These are phyloP conservation scores for Bipolaris cookei DNA, from an alignment of 2,329 filamentous ascomycete species.

Conservation along the genomic window DNA sequence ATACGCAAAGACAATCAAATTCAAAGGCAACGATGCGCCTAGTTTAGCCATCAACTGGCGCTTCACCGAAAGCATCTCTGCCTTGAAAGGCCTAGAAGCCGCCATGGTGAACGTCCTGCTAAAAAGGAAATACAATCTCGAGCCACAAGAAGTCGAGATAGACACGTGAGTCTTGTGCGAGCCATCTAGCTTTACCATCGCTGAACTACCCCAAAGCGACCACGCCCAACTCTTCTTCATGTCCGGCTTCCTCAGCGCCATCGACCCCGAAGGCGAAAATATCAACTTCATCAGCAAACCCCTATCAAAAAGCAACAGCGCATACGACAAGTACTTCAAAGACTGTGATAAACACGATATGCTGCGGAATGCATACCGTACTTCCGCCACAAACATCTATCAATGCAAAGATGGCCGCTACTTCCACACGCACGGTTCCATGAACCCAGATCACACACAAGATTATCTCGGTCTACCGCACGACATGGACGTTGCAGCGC, in stretches of 20 bases:
- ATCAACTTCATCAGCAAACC: constrained; percentile 13
- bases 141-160: constrained; percentile 53
- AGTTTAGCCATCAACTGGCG: constrained; percentile 63
- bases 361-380: constrained; percentile 34
- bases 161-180: constrained; percentile 48
- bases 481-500: neutral
- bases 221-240: constrained; percentile 55
- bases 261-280: constrained; percentile 32
- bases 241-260: constrained; percentile 49
- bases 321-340: no score
- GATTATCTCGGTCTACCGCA: constrained; percentile 47
- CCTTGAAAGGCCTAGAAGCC: constrained; percentile 59
- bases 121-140: constrained; percentile 54
- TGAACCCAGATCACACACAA: constrained; percentile 56
- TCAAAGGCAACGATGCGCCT: constrained; percentile 54
- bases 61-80: constrained; percentile 61
- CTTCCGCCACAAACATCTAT: constrained; percentile 56
- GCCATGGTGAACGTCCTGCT: constrained; percentile 55
- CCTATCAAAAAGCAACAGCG: no score
- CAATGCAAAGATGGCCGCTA: constrained; percentile 54
- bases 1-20: constrained; percentile 48
- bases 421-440: constrained; percentile 57
- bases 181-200: no score
- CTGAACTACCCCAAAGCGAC: constrained; percentile 28
- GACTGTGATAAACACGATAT: constrained; percentile 34